Percentiles rank a stretch among this genome's conserved stretches.
Conservation (phyloP, 2,329 filamentous ascomycete genomes). For the Ophiostoma triangulosporum region DNA sequence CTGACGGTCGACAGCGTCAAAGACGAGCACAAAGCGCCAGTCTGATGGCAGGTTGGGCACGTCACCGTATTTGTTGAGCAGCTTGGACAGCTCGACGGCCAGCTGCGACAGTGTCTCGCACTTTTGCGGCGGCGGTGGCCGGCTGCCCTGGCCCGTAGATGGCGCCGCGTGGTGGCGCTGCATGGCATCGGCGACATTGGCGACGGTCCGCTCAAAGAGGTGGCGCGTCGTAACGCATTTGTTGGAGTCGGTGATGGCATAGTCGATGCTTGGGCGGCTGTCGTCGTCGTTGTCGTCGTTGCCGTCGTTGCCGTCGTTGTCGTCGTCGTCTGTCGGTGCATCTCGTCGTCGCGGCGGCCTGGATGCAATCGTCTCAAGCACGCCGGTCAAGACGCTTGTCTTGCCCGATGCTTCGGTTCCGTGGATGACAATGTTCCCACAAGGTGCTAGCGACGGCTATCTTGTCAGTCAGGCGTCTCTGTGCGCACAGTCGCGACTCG, state of each 20-base stretch:
- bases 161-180: conserved; percentile 14
- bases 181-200: conserved; percentile 41
- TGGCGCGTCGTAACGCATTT: conserved; percentile 72
- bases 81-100: conserved; percentile 53
- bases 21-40: conserved; percentile 63
- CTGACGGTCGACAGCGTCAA: conserved; percentile 79
- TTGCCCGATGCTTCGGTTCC: conserved; percentile 84
- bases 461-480: neutral
- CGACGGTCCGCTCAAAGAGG: conserved; percentile 58
- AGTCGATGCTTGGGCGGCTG: conserved; percentile 28
- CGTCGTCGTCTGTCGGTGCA: conserved; percentile 18
- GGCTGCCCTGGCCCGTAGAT: conserved; percentile 35
- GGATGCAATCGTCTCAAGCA: conserved; percentile 36
- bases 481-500: too few species aligned
- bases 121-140: conserved; percentile 25
- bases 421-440: conserved; percentile 63
- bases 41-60: conserved; percentile 19
- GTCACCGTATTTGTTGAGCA: conserved; percentile 38
- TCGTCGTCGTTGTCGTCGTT: conserved; percentile 40
- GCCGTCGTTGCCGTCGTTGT: conserved; percentile 25
- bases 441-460: conserved; percentile 53
- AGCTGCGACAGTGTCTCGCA: conserved; percentile 75
- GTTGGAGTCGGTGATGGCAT: conserved; percentile 52
- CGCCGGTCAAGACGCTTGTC: conserved; percentile 50
- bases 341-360: neutral